Percentiles rank a stretch among this genome's conserved stretches.
These are phyloP conservation scores for Scheffersomyces cryptocercus DNA, from an alignment of 1,139 yeast species.

Conservation along the genomic window DNA sequence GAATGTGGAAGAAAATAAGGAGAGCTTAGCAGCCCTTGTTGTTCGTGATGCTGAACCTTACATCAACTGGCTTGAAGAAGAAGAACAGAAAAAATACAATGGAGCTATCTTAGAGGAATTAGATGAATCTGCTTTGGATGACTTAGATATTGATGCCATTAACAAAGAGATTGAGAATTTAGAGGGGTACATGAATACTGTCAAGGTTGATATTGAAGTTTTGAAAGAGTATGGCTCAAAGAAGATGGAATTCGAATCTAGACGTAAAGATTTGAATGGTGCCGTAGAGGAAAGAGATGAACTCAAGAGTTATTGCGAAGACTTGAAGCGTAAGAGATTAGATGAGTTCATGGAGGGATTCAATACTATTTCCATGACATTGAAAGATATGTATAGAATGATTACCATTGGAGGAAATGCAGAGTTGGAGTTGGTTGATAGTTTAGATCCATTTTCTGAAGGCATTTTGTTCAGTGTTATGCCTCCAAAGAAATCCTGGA, in stretches of 20 bases:
- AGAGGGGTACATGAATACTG: constrained; percentile 57
- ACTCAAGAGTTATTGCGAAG: constrained; percentile 64
- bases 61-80: constrained; percentile 50
- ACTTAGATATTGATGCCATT: constrained; percentile 51
- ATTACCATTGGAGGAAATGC: constrained; percentile 99
- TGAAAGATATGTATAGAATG: constrained; percentile 97
- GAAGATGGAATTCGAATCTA: constrained; percentile 58
- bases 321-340: constrained; percentile 68
- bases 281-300: constrained; percentile 71
- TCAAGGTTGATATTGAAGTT: constrained; percentile 71
- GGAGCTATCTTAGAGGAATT: constrained; percentile 42
- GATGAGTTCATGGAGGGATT: constrained; percentile 96
- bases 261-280: constrained; percentile 65
- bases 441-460: constrained; percentile 96
- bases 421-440: constrained; percentile 91
- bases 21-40: constrained; percentile 40
- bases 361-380: constrained; percentile 77
- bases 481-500: constrained; percentile 99
- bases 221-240: constrained; percentile 76
- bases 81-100: constrained; percentile 34
- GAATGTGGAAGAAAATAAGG: constrained; percentile 37
- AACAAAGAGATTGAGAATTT: constrained; percentile 54
- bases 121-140: constrained; percentile 54
- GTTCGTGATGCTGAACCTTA: constrained; percentile 55
- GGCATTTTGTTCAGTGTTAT: constrained; percentile 95